phyloP scores from a whole-genome alignment of 352 stramenopile species.

The Pythium dissimile region DNA sequence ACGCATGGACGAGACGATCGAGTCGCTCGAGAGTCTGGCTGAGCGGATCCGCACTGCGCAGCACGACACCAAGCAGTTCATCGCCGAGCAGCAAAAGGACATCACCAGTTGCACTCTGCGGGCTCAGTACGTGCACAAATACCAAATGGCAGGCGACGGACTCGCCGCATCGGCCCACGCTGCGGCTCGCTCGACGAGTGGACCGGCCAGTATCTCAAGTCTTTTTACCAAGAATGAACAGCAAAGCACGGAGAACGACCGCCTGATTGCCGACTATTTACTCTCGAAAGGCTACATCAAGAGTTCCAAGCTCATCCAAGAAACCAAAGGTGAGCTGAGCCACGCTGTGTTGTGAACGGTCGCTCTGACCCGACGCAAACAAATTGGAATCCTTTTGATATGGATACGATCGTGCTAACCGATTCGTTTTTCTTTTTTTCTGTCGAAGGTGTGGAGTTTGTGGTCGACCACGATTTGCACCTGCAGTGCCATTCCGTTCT shows the following conservation, averaged over 20 bases:
- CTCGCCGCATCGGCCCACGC: conserved; percentile 17
- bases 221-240: conserved; percentile 10
- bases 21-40: conserved; percentile 39
- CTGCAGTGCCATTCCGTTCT: conserved; percentile 51
- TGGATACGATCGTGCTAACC: background rate
- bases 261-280: conserved; percentile 76
- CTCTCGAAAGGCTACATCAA: conserved; percentile 58
- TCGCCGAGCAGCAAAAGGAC: conserved; percentile 43
- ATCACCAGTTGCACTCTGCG: conserved; percentile 52
- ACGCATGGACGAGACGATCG: conserved; percentile 55
- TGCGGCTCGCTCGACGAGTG: background rate
- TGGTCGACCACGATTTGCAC: conserved; percentile 68
- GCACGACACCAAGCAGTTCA: conserved; percentile 43
- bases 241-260: conserved; percentile 26
- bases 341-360: conserved; percentile 3
- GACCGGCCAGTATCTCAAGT: background rate
- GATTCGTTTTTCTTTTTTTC: background rate
- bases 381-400: background rate
- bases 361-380: conserved; percentile 1
- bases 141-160: conserved; percentile 24
- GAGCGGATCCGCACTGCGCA: conserved; percentile 44
- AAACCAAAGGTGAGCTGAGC: conserved; percentile 38
- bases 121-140: conserved; percentile 37
- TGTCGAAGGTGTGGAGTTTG: conserved; percentile 34
- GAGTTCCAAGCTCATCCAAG: conserved; percentile 66